These are phyloP conservation scores for Violaceomyces palustris DNA, from an alignment of 1,284 basidiomycete species.

Conservation along the genomic window DNA sequence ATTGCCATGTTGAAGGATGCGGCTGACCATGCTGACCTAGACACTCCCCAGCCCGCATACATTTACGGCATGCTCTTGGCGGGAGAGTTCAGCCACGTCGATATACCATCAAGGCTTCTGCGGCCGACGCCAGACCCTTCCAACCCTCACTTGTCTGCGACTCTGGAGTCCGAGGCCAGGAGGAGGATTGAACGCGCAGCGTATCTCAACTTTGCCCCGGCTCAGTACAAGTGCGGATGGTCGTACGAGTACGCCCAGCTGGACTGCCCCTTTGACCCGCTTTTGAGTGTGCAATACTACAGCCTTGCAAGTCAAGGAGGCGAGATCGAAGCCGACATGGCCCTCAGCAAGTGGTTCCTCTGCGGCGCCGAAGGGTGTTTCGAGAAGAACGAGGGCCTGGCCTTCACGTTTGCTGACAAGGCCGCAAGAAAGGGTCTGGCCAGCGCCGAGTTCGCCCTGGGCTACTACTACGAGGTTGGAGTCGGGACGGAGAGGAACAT, in stretches of 20 bases:
- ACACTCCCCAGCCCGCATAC: constrained; percentile 80
- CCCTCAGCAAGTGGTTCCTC: constrained; percentile 88
- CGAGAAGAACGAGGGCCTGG: constrained; percentile 81
- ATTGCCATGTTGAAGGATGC: constrained; percentile 71
- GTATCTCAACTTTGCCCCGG: constrained; percentile 76
- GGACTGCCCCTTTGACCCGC: constrained; percentile 79
- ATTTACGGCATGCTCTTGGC: constrained; percentile 72
- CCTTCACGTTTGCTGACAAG: constrained; percentile 85
- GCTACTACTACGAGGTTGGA: constrained; percentile 76
- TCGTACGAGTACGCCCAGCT: constrained; percentile 84
- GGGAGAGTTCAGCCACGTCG: constrained; percentile 54
- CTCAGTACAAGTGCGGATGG: constrained; percentile 83
- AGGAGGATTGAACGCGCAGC: constrained; percentile 69
- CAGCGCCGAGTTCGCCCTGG: constrained; percentile 87
- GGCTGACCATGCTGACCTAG: constrained; percentile 68
- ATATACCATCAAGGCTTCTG: constrained; percentile 29
- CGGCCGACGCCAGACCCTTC: constrained; percentile 34
- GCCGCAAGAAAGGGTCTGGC: constrained; percentile 74
- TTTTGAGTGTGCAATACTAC: constrained; percentile 89
- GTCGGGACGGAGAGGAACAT: constrained; percentile 59
- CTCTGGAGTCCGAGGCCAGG: constrained; percentile 28
- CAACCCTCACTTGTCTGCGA: constrained; percentile 32
- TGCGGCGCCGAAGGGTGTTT: constrained; percentile 76
- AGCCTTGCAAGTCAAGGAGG: constrained; percentile 62
- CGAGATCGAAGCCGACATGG: constrained; percentile 91